Evolutionary conservation across 495 filamentous ascomycete genomes (phyloP).

Genomic region (Aspergillus asperescens): DNA sequence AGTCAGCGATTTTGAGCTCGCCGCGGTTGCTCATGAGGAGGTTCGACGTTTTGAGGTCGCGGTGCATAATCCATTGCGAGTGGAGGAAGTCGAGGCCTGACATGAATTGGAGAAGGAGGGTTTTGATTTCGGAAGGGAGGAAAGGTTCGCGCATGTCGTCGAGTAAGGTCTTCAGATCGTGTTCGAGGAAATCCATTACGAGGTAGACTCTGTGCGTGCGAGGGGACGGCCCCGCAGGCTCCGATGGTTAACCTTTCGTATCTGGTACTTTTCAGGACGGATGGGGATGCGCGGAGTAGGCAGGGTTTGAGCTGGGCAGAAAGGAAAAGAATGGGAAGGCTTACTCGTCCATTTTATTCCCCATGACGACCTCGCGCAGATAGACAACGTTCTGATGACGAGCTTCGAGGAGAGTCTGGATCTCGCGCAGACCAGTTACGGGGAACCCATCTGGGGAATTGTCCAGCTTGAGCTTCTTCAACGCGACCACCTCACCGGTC

Average conservation of each 20-base stretch:
- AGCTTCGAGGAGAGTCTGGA: conserved; percentile 61
- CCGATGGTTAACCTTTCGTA: conserved; percentile 20
- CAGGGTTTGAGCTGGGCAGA: neutral
- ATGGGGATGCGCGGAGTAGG: neutral
- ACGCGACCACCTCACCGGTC: conserved; percentile 81
- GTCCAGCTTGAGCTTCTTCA: conserved; percentile 95
- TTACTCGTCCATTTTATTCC: conserved; percentile 71
- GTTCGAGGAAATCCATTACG: conserved; percentile 97
- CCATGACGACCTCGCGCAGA: conserved; percentile 81
- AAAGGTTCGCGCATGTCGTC: conserved; percentile 95
- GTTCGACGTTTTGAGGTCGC: conserved; percentile 95
- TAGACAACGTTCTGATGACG: conserved; percentile 72
- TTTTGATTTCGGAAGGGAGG: conserved; percentile 87
- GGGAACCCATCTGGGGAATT: conserved; percentile 79
- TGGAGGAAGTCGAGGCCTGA: conserved; percentile 85
- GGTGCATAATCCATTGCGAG: conserved; percentile 87
- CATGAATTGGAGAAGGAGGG: conserved; percentile 74
- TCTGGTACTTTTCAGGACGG: conserved; percentile 26
- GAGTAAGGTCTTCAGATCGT: conserved; percentile 91
- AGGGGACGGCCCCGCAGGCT: conserved; percentile 1
- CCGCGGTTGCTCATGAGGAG: conserved; percentile 93
- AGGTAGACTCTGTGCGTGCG: conserved; percentile 68
- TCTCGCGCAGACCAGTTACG: conserved; percentile 88
- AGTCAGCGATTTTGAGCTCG: conserved; percentile 93
- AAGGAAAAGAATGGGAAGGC: conserved; percentile 15